A percentile compares a stretch with the other conserved stretches of the same genome.
Evolutionary conservation across 306 rosid genomes (phyloP).

Genomic region (Cyamopsis tetragonoloba): DNA sequence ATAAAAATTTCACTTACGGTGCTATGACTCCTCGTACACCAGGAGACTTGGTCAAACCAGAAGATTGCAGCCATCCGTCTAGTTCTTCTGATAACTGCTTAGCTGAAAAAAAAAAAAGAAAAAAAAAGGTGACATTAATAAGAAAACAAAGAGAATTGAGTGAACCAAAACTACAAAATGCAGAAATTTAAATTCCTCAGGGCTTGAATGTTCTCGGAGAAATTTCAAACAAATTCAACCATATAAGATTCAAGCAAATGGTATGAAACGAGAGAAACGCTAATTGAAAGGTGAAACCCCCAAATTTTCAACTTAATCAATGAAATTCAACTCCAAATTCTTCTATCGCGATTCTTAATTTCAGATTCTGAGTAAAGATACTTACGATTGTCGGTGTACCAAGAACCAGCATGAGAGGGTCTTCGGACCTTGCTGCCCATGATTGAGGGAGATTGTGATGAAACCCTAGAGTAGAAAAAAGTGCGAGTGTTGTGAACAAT

Average conservation of each 20-base stretch:
- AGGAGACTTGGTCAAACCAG: conserved; percentile 61
- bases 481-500: neutral
- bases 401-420: conserved; percentile 86
- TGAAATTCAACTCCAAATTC: neutral
- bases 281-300: neutral
- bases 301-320: conserved; percentile 8
- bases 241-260: neutral
- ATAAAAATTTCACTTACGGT: conserved; percentile 58
- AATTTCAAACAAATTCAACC: neutral
- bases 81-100: conserved; percentile 57
- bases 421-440: conserved; percentile 59
- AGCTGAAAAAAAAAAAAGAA: conserved; percentile 38
- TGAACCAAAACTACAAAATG: neutral
- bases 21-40: conserved; percentile 88
- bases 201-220: neutral
- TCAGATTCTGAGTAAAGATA: too few relatives aligned
- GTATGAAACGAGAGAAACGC: neutral
- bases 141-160: neutral
- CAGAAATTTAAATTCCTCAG: neutral
- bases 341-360: neutral
- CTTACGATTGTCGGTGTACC: conserved; percentile 90
- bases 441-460: conserved; percentile 12
- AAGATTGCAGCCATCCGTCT: conserved; percentile 69
- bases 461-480: conserved; percentile 20
- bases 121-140: neutral